A percentile compares a stretch with the other conserved stretches of the same genome.
phyloP scores from a whole-genome alignment of 768 basidiomycete species.

The Pleurotus djamor region DNA sequence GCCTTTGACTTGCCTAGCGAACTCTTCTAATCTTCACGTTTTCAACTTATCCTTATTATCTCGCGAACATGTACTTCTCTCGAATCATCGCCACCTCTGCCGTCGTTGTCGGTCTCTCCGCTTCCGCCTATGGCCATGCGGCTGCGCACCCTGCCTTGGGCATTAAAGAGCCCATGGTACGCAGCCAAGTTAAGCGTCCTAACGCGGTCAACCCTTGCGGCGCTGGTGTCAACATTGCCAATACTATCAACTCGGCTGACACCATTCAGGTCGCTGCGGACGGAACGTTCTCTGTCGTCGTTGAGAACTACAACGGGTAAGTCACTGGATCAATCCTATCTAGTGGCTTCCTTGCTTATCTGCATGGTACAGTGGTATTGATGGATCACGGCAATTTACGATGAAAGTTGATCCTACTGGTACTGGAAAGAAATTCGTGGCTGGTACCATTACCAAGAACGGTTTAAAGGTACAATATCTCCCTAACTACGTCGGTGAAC shows the following conservation, averaged over 20 bases:
- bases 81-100: conserved; percentile 24
- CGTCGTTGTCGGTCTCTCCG: conserved; percentile 28
- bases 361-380: conserved; percentile 28
- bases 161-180: conserved; percentile 23
- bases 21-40: too few species aligned
- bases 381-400: conserved; percentile 47
- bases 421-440: conserved; percentile 33
- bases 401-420: conserved; percentile 43
- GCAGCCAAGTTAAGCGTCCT: conserved; percentile 31
- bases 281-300: conserved; percentile 37
- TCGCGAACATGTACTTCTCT: conserved; percentile 13
- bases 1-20: too few species aligned
- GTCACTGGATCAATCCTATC: conserved; percentile 8
- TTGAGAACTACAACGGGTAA: conserved; percentile 47
- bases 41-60: background rate
- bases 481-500: background rate
- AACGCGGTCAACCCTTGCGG: conserved; percentile 37
- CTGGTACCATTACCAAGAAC: conserved; percentile 38
- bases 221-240: conserved; percentile 31
- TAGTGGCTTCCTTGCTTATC: too few species aligned
- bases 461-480: conserved; percentile 34
- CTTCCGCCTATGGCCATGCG: conserved; percentile 39
- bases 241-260: conserved; percentile 34
- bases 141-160: conserved; percentile 40
- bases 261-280: conserved; percentile 33